Base-by-base conservation (phyloP, 441 rosid genomes). In the Biscutella auriculata region DNA sequence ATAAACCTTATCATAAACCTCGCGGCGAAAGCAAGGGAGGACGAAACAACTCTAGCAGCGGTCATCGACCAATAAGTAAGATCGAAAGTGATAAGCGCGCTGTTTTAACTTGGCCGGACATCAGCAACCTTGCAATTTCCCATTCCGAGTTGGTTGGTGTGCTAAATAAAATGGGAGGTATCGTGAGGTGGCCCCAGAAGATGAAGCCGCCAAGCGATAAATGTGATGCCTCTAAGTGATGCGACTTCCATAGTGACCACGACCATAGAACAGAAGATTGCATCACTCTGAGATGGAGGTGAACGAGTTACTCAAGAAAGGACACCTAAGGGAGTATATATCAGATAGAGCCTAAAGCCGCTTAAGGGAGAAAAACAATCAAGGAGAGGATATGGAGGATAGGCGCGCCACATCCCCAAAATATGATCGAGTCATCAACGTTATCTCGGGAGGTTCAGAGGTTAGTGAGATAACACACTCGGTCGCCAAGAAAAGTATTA, bases 11-110 rank as follows among this genome's bases (percentile, higher is more conserved):
- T n/a, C n/a, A n/a, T n/a, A 16, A 5, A 3, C 25, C 17, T 6
- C 19, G 1, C 0, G 8, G 19, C 9, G 42, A 14, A 6, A 12
- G 4, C 8, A 36, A 1, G 0, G 11, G 4, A 2, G 8, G 6
- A 0, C 5, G 4, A n/a, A n/a, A n/a, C n/a, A n/a, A n/a, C n/a
- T n/a, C n/a, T 1, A 37, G 9, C 0, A 2, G 4, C 1, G 14
- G 8, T 1, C 17, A 13, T 1, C 42, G 19, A 14, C 19, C 19
- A 3, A 2, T 37, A 1, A 13, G 17, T 1, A 37, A 13, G 8
- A 4, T 0, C 2, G 42, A 13, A 2, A 0, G 9, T 0, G 42
- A 13, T 0, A 6, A 37, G 4, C 19, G 9, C 16, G 0, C 3
- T 2, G 2, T 17, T 0, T 37, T 17, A 13, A 37, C 42, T 0